phyloP scores from a whole-genome alignment of 345 rosid genomes.

The Bretschneidera sinensis region DNA sequence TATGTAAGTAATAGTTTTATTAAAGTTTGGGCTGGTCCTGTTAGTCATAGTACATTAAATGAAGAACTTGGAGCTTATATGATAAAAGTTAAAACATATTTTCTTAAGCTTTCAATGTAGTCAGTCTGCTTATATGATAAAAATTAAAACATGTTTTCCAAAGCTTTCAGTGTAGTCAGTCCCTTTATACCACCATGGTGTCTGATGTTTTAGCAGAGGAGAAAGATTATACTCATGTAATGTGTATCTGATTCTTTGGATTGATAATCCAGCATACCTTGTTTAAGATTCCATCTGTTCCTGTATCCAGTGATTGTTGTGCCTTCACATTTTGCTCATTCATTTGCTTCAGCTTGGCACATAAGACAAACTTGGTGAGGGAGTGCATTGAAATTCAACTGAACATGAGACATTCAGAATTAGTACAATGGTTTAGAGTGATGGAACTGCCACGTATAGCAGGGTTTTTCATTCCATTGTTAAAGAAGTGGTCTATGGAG shows the following conservation, averaged over 20 bases:
- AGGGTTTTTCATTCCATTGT: slow-evolving; percentile 50
- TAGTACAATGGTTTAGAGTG: slow-evolving; percentile 54
- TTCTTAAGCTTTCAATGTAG: too few species aligned
- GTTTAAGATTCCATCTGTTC: neutral
- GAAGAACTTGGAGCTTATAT: too few species aligned
- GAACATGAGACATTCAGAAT: slow-evolving; percentile 33
- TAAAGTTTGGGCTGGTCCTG: neutral
- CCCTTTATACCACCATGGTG: too few species aligned
- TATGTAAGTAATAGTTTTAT: slow-evolving; percentile 34
- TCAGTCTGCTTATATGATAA: too few species aligned
- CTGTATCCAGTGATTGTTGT: neutral
- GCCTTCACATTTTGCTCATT: neutral
- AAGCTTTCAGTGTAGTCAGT: too few species aligned
- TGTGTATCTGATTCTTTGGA: neutral
- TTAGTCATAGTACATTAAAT: too few species aligned
- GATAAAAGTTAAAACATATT: too few species aligned
- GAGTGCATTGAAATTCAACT: slow-evolving; percentile 45
- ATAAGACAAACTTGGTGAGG: slow-evolving; percentile 31
- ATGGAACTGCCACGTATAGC: slow-evolving; percentile 54
- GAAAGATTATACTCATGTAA: too few species aligned
- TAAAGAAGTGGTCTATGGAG: slow-evolving; percentile 69
- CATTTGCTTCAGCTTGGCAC: slow-evolving; percentile 40
- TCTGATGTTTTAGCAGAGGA: too few species aligned
- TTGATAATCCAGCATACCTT: neutral
- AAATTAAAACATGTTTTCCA: too few species aligned